These are phyloP conservation scores for Coniella lustricola DNA, from an alignment of 2,329 filamentous ascomycete species.

Conservation along the genomic window DNA sequence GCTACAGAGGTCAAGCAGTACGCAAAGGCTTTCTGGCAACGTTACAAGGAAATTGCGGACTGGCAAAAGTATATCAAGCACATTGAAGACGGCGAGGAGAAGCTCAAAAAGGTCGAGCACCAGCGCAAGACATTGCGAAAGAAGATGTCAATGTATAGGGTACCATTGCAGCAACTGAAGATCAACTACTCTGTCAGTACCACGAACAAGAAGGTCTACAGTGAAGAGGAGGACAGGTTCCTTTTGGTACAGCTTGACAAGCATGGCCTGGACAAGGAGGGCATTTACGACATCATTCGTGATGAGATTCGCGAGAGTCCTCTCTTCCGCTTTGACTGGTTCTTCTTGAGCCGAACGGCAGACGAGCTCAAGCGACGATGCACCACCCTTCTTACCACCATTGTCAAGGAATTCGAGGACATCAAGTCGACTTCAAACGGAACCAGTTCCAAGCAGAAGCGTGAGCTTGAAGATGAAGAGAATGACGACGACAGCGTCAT, in stretches of 20 bases:
- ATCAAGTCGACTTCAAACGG: conserved; percentile 49
- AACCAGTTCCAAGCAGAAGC: conserved; percentile 63
- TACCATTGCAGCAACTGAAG: conserved; percentile 94
- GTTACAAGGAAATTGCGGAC: conserved; percentile 83
- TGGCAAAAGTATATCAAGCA: conserved; percentile 82
- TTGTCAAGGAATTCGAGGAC: conserved; percentile 89
- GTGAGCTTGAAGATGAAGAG: conserved; percentile 71
- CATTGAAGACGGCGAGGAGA: conserved; percentile 90
- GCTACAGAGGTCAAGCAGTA: conserved; percentile 81
- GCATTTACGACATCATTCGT: conserved; percentile 87
- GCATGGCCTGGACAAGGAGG: conserved; percentile 85
- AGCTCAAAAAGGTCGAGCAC: conserved; percentile 79
- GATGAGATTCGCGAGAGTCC: conserved; percentile 94
- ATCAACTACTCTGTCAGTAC: conserved; percentile 99
- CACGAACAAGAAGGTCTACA: conserved; percentile 99
- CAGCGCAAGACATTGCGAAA: conserved; percentile 88
- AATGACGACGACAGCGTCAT: conserved; percentile 78
- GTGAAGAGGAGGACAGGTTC: conserved; percentile 95
- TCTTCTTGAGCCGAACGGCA: conserved; percentile 91
- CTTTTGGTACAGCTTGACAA: conserved; percentile 87
- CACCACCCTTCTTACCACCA: conserved; percentile 87
- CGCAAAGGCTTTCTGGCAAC: conserved; percentile 93
- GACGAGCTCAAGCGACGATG: conserved; percentile 88
- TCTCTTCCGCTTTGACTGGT: conserved; percentile 98
- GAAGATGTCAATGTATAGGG: conserved; percentile 96